Evolutionary conservation across 2,329 filamentous ascomycete species (phyloP), one percentile per base, ranked within the genome.

Genomic region (Aspergillus quadrilineatus): DNA sequence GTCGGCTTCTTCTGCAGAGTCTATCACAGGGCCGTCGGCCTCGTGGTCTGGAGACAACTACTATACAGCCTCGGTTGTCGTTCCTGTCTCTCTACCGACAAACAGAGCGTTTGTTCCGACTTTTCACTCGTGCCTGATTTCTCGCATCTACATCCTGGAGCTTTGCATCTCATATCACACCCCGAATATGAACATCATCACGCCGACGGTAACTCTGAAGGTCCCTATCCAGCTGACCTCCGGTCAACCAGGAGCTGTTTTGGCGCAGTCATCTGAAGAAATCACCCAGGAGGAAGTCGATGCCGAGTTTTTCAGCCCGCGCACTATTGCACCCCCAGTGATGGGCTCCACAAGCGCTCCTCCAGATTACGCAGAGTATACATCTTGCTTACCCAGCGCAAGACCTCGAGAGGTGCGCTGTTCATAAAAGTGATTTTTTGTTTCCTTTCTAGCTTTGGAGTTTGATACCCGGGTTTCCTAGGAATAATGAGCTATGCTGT

Each of bases 41-140:
- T 68, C 68, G 28, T 83, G 81, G 68, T 70, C 74, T 1, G 77
- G 77, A 26, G 69, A 71, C 5, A 66, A 67, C 14, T 86, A 82
- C 72, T 89, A 87, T 72, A 85, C 83, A 2, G 79, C 86, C 6
- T 77, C 77, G n/a, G 74, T 90, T 36, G 68, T 87, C 1, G 81
- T 89, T 1, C 87, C 87, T 0, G 75, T 89, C 64, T 80, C 80
- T 0, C 77, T 89, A 0, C 86, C 87, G 2, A 66, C 68, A n/a
- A 76, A 75, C 60, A 88, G 86, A 63, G 75, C 80, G 28, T 88
- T 88, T 68, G 74, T 88, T 17, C 88, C 87, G 1, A 87, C 86
- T 2, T 90, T 90, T 73, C 85, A 89, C 74, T 80, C 82, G 39
- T 90, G 87, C 69, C 79, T 89, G 52, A 75, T 85, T 44, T 85